These are phyloP conservation scores for Kalmusia sp. DNA, from an alignment of 2,329 filamentous ascomycete genomes.

Conservation along the genomic window DNA sequence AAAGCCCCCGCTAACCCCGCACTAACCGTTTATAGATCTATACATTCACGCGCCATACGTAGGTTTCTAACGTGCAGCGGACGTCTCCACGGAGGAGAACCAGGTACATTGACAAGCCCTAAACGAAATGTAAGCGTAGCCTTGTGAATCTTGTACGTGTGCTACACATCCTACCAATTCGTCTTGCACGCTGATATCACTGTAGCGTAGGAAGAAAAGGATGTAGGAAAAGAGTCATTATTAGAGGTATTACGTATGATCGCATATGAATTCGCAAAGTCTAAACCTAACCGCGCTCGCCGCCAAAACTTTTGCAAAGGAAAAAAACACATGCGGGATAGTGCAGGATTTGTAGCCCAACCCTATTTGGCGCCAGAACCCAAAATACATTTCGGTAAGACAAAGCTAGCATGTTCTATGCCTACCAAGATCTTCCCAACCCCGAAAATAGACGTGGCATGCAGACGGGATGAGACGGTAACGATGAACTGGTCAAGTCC, in stretches of 20 bases:
- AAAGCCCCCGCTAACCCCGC: slow-evolving; percentile 7
- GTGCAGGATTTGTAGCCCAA: too few species aligned
- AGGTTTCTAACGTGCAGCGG: too few species aligned
- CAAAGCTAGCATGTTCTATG: slow-evolving; percentile 7
- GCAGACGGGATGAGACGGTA: slow-evolving; percentile 1
- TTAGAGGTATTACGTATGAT: neutral
- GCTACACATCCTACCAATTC: too few species aligned
- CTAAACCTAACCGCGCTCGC: neutral
- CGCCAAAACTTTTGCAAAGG: neutral
- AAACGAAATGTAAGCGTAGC: too few species aligned
- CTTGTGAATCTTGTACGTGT: too few species aligned
- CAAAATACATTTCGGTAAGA: slow-evolving; percentile 2
- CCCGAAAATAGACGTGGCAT: slow-evolving; percentile 2
- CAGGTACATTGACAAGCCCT: neutral
- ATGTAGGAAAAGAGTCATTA: neutral
- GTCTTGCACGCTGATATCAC: too few species aligned
- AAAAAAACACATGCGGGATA: neutral
- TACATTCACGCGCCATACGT: too few species aligned
- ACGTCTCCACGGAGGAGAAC: too few species aligned
- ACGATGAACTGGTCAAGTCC: neutral
- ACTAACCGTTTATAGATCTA: neutral
- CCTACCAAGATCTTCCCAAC: neutral
- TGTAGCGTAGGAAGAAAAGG: too few species aligned
- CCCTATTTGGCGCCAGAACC: neutral
- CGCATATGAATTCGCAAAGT: slow-evolving; percentile 1